Evolutionary conservation across 768 basidiomycete species (phyloP), one percentile per base, ranked within the genome.

Genomic region (Collybia sp.): DNA sequence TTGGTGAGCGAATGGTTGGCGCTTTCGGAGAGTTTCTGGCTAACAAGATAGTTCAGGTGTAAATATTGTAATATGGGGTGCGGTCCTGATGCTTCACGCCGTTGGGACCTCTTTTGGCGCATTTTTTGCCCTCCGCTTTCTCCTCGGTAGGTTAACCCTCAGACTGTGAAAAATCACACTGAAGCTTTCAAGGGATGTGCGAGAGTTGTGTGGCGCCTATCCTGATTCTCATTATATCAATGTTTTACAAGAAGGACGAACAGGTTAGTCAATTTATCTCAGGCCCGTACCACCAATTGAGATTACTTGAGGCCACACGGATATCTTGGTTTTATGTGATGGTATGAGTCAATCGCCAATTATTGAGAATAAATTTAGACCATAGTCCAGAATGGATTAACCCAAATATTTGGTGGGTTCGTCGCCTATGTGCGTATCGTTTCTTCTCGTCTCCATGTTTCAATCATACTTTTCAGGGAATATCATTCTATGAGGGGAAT

Each of bases 231-330:
- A 72, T 83, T 33, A 72, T 83, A 35, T 75, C 79, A 9, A 80
- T 82, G 76, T 84, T 83, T 56, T 84, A 83, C 63, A 80, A 77
- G 67, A 83, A 83, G 61, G 66, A 80, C 42, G 82, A 83, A 53
- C 81, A 84, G 67, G 76, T 70, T 30, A 12, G 32, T 30, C 25
- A 25, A 25, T 25, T 25, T 25, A 25, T 8, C 25, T 8, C 25
- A 25, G 25, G 8, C 20, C 46, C n/a, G 3, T 3, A 13, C 25
- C 16, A 34, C 12, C 12, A 6, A 38, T 36, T 41, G 18, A 39
- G 25, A 17, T 25, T 17, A 38, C 17, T 20, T 16, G 44, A 81
- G 75, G 80, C 77, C 0, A 70, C 65, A 13, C 71, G 82, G 6
- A 77, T 84, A 13, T 75, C 78, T 3, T 82, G 76, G 72, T 84